Evolutionary conservation across 352 stramenopile species (phyloP).

Genomic region (Thalassiosira exigua): DNA sequence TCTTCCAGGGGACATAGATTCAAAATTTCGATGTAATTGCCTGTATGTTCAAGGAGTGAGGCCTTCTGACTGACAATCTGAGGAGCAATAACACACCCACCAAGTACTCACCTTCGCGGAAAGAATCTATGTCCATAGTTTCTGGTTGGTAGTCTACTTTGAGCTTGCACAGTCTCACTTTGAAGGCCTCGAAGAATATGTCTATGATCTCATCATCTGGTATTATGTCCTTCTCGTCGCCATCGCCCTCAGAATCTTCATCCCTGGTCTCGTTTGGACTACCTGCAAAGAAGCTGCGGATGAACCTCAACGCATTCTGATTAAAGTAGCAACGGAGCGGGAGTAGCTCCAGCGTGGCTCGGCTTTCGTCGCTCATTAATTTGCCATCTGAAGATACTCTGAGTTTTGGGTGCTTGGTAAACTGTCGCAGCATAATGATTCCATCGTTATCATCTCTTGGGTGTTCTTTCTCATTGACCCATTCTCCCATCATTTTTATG

Average conservation of each 20-base stretch:
- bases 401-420: no score
- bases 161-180: constrained; percentile 77
- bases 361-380: constrained; percentile 77
- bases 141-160: constrained; percentile 84
- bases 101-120: no score
- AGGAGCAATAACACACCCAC: no score
- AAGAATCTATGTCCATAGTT: no score
- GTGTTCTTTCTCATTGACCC: no score
- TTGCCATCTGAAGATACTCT: constrained; percentile 69
- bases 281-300: constrained; percentile 71
- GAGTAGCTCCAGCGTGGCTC: constrained; percentile 73
- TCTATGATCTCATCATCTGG: constrained; percentile 61
- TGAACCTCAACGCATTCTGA: constrained; percentile 76
- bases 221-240: constrained; percentile 12
- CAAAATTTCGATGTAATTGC: no score
- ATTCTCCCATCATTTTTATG: no score
- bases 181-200: constrained; percentile 73
- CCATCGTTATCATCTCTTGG: no score
- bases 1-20: no score
- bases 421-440: no score
- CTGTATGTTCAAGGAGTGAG: no score
- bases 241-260: constrained; percentile 34
- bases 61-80: no score
- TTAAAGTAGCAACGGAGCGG: constrained; percentile 79
- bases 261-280: constrained; percentile 31